Evolutionary conservation across 1,284 basidiomycete species (phyloP).

Genomic region (Cryptococcus sp.): DNA sequence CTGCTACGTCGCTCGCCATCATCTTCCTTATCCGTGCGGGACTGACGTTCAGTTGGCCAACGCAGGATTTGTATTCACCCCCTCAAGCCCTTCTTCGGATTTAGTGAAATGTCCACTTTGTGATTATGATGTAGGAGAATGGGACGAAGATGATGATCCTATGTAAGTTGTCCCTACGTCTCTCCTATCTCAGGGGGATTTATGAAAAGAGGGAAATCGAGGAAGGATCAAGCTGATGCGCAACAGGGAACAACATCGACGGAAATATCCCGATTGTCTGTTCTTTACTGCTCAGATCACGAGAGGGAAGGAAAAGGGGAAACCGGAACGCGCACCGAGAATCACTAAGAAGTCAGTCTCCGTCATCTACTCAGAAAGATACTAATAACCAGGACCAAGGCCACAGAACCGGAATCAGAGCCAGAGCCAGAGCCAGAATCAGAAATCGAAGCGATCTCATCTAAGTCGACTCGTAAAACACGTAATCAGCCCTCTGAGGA

Average conservation of each 20-base stretch:
- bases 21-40: too few species aligned
- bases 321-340: too few species aligned
- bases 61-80: slow-evolving; percentile 74
- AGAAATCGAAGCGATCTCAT: too few species aligned
- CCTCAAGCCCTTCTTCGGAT: slow-evolving; percentile 60
- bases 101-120: slow-evolving; percentile 74
- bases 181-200: not conserved
- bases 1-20: too few species aligned
- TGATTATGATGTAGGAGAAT: slow-evolving; percentile 65
- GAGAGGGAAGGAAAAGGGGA: too few species aligned
- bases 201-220: not conserved
- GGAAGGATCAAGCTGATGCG: slow-evolving; percentile 9
- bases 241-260: slow-evolving; percentile 32
- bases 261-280: slow-evolving; percentile 36
- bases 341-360: too few species aligned
- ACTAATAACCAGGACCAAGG: too few species aligned
- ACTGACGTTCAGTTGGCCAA: slow-evolving; percentile 61
- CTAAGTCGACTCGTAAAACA: too few species aligned
- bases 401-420: too few species aligned
- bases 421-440: too few species aligned
- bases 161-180: slow-evolving; percentile 46
- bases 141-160: slow-evolving; percentile 76
- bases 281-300: slow-evolving; percentile 33
- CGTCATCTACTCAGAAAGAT: too few species aligned
- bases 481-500: not conserved